Conservation (phyloP, 768 basidiomycete species). For the Tulasnella sp. region DNA sequence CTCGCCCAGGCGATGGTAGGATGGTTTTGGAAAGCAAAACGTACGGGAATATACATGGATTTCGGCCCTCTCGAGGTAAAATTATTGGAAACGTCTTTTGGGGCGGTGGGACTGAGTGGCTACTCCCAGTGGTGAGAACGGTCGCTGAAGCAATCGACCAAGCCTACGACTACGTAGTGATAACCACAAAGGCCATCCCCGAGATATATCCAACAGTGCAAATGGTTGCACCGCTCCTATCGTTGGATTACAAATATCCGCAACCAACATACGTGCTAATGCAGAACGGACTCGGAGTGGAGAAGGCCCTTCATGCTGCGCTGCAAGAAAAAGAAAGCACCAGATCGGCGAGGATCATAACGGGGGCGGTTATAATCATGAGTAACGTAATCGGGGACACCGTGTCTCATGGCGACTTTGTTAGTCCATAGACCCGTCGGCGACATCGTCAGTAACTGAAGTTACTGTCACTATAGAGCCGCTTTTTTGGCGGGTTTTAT, state of each 20-base stretch:
- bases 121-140: slow-evolving; percentile 57
- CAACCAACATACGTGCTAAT: slow-evolving; percentile 66
- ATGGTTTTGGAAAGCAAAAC: slow-evolving; percentile 60
- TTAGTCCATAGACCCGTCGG: neutral
- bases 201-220: slow-evolving; percentile 62
- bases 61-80: slow-evolving; percentile 66
- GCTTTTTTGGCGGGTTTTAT: neutral
- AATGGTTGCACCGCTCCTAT: slow-evolving; percentile 61
- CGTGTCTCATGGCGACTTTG: neutral
- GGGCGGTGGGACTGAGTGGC: slow-evolving; percentile 31
- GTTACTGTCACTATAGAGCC: neutral
- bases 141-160: slow-evolving; percentile 63
- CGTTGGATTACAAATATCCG: slow-evolving; percentile 49
- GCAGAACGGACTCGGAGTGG: slow-evolving; percentile 76
- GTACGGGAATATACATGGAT: slow-evolving; percentile 60
- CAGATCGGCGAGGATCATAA: slow-evolving; percentile 8
- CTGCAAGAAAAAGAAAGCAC: slow-evolving; percentile 46
- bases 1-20: slow-evolving; percentile 38
- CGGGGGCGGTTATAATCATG: neutral
- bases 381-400: slow-evolving; percentile 13
- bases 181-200: slow-evolving; percentile 73
- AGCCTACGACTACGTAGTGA: slow-evolving; percentile 64
- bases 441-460: neutral
- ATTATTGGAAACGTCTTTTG: neutral
- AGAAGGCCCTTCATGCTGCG: slow-evolving; percentile 64